Base-by-base conservation (phyloP, 352 stramenopile species). In the Globisporangium sylvaticum region DNA sequence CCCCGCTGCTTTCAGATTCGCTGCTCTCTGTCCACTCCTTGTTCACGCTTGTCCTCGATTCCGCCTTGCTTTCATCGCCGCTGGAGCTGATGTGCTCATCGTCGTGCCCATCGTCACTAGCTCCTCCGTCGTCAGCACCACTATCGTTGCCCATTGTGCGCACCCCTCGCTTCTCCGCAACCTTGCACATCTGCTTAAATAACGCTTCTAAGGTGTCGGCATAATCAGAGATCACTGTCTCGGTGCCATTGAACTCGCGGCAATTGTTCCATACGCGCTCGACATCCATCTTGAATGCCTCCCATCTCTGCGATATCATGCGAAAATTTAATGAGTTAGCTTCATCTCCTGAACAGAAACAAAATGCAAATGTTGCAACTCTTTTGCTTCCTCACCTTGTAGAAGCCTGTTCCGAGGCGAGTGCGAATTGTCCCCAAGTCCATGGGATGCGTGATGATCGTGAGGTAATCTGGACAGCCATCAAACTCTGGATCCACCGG, bases 181-280 rank as follows among this genome's bases (percentile, higher is more conserved):
- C 69, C 34, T 73, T 73, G 44, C 67, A 79, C 83, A 94, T 94
- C 22, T 72, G 69, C 52, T 78, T 74, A 58, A 81, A 91, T 67
- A 96, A 75, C 25, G 75, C 77, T 10, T 84, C 81, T 9, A 97
- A 69, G 32, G 77, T 70, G 44, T 91, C 70, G 20, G 88, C 86
- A 71, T 94, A 96, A 58, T 91, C 74, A 15, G 92, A 81, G 24
- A 96, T 84, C 55, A 89, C 68, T 50, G 84, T 91, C 60, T 95
- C 87, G 9, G 75, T 60, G 54, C 82, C 75, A 64, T 97, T 96
- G 67, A 91, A 97, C 37, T 70, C 67, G 34, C 87, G 81, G 66
- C 89, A 97, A 70, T 97, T 97, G 32, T 77, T 68, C 85, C 89
- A 97, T 52, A 97, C 85, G 48, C 77, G 84, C 39, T 88, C 75